Evolutionary conservation across 192 early-diverging fungal genomes (phyloP).

Genomic region (Linnemannia hyalina): DNA sequence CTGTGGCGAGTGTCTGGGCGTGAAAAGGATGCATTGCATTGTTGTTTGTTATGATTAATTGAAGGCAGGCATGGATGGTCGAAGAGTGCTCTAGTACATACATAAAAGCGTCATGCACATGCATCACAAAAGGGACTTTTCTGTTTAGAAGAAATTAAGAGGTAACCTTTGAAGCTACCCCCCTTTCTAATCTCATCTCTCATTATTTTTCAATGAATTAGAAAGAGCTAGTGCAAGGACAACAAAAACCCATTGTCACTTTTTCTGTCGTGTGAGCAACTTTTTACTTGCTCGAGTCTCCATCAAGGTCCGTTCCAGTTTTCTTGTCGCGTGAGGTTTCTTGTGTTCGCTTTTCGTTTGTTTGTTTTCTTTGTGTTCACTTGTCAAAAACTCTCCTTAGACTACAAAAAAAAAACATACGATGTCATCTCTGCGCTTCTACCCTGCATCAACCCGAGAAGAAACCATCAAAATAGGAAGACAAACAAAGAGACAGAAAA

Average conservation of each 20-base stretch:
- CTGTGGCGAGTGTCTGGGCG: no score
- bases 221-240: background rate
- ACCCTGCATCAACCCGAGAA: background rate
- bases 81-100: background rate
- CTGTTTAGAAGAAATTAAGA: background rate
- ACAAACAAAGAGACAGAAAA: background rate
- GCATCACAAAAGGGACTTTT: background rate
- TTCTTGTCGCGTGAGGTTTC: conserved; percentile 2
- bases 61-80: background rate
- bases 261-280: conserved; percentile 4
- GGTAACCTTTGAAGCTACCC: background rate
- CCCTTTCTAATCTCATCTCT: background rate
- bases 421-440: background rate
- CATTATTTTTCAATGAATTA: background rate
- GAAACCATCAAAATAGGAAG: background rate
- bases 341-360: background rate
- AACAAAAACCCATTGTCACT: background rate
- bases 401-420: background rate
- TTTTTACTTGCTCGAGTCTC: background rate
- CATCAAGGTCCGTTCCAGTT: background rate
- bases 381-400: background rate
- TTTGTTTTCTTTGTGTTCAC: conserved; percentile 1
- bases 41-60: no score
- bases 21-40: no score
- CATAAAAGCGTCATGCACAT: background rate